These are phyloP conservation scores for Emmonsiellopsis sp. DNA, from an alignment of 2,329 filamentous ascomycete species.

Conservation along the genomic window DNA sequence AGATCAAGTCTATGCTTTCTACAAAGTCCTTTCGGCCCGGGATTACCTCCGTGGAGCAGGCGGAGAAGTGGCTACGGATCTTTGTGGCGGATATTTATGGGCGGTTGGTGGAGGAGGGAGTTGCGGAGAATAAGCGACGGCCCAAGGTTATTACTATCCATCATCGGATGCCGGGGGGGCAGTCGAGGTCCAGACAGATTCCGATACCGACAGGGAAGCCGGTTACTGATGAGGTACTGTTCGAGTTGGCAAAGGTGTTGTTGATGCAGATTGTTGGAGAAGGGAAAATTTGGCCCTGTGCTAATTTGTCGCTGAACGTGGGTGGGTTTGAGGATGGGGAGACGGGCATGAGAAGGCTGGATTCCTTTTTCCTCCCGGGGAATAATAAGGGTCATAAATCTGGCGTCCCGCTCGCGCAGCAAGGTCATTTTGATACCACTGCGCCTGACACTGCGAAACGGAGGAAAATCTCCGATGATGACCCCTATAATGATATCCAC, in stretches of 20 bases:
- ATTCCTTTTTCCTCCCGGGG: constrained; percentile 66
- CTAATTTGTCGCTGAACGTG: constrained; percentile 81
- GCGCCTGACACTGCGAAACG: not conserved
- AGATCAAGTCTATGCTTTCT: constrained; percentile 95
- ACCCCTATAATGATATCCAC: not conserved
- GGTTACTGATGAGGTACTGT: constrained; percentile 63
- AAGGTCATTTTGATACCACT: not conserved
- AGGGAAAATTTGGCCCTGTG: constrained; percentile 77
- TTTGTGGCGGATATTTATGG: constrained; percentile 88
- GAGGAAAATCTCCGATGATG: not conserved
- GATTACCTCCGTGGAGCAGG: constrained; percentile 71
- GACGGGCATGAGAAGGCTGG: constrained; percentile 76
- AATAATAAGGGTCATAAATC: not conserved
- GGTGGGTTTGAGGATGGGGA: constrained; percentile 87
- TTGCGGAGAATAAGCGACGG: constrained; percentile 75
- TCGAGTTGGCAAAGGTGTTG: constrained; percentile 66
- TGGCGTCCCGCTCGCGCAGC: not conserved
- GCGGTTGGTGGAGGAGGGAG: constrained; percentile 80
- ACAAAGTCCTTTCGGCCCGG: constrained; percentile 88
- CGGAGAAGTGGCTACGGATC: constrained; percentile 75
- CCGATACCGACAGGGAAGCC: constrained; percentile 68
- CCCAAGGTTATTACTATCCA: constrained; percentile 82
- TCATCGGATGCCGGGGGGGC: constrained; percentile 58
- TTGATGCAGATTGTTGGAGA: constrained; percentile 70
- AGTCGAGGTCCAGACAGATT: constrained; percentile 64